Conservation (phyloP, 208 protist genomes). For the Leishmania gerbilli region DNA sequence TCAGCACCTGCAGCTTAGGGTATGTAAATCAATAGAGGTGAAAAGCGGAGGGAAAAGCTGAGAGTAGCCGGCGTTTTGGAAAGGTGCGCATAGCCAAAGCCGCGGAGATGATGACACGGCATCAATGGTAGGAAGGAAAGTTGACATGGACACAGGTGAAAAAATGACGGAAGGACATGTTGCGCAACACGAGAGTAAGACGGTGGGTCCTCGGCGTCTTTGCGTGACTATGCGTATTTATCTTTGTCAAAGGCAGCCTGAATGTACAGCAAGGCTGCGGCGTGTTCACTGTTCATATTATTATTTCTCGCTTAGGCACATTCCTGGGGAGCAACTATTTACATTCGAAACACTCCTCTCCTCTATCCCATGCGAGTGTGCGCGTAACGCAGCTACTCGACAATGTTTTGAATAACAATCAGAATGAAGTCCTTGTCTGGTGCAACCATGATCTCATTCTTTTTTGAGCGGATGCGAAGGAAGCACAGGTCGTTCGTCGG, state of each 20-base stretch:
- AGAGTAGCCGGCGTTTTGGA: background rate
- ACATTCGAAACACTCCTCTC: background rate
- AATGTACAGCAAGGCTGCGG: background rate
- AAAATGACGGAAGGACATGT: background rate
- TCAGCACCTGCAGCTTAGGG: background rate
- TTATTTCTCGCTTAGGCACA: slow-evolving; percentile 10
- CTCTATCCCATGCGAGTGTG: background rate
- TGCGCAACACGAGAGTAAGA: background rate
- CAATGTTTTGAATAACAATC: slow-evolving; percentile 92
- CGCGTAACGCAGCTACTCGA: slow-evolving; percentile 25
- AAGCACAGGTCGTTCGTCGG: slow-evolving; percentile 97
- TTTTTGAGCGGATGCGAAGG: slow-evolving; percentile 94
- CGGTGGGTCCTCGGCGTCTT: background rate
- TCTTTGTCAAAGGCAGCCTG: slow-evolving; percentile 3
- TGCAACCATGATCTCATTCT: slow-evolving; percentile 97
- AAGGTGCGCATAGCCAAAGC: too few species aligned
- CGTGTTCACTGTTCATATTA: background rate
- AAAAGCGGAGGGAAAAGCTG: background rate
- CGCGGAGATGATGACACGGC: background rate
- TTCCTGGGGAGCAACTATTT: slow-evolving; percentile 6
- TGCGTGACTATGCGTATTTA: background rate
- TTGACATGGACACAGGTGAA: background rate
- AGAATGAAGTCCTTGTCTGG: slow-evolving; percentile 93
- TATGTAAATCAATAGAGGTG: background rate
- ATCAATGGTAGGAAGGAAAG: background rate